Conservation (phyloP, 2,329 filamentous ascomycete species). For the Alternaria incomplexa region DNA sequence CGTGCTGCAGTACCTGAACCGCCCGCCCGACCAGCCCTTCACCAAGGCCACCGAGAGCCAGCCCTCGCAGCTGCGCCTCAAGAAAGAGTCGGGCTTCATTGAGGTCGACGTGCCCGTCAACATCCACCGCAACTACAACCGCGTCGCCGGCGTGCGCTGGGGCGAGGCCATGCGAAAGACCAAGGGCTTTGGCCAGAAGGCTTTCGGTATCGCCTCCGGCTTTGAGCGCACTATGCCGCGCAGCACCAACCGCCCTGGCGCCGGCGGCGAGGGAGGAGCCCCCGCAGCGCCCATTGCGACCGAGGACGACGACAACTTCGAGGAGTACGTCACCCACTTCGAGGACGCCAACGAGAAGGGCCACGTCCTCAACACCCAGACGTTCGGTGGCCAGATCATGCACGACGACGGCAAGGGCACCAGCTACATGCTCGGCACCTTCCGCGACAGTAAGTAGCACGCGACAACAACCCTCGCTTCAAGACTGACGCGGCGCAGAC, state of each 20-base stretch:
- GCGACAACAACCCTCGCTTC: neutral
- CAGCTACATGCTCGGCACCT: slow-evolving; percentile 89
- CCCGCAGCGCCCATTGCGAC: slow-evolving; percentile 29
- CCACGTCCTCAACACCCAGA: slow-evolving; percentile 79
- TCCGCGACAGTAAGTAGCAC: slow-evolving; percentile 71
- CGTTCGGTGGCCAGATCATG: slow-evolving; percentile 80
- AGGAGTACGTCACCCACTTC: slow-evolving; percentile 60
- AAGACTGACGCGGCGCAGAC: slow-evolving; percentile 57
- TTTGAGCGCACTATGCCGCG: slow-evolving; percentile 48
- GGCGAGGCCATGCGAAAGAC: slow-evolving; percentile 72
- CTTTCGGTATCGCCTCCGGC: slow-evolving; percentile 56
- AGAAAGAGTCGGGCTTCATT: slow-evolving; percentile 79
- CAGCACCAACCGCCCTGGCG: slow-evolving; percentile 32
- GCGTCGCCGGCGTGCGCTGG: slow-evolving; percentile 80
- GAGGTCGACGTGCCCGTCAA: slow-evolving; percentile 89
- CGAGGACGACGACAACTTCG: slow-evolving; percentile 71
- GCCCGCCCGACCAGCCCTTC: slow-evolving; percentile 68
- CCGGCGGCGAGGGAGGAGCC: slow-evolving; percentile 26
- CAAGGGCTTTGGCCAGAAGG: slow-evolving; percentile 51
- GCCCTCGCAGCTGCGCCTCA: slow-evolving; percentile 80
- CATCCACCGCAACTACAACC: slow-evolving; percentile 77
- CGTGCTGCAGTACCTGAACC: slow-evolving; percentile 89
- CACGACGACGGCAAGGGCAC: slow-evolving; percentile 72
- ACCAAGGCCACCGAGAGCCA: slow-evolving; percentile 58
- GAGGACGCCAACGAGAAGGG: slow-evolving; percentile 71